Evolutionary conservation across 306 rosid species (phyloP).

Genomic region (Vicia faba): DNA sequence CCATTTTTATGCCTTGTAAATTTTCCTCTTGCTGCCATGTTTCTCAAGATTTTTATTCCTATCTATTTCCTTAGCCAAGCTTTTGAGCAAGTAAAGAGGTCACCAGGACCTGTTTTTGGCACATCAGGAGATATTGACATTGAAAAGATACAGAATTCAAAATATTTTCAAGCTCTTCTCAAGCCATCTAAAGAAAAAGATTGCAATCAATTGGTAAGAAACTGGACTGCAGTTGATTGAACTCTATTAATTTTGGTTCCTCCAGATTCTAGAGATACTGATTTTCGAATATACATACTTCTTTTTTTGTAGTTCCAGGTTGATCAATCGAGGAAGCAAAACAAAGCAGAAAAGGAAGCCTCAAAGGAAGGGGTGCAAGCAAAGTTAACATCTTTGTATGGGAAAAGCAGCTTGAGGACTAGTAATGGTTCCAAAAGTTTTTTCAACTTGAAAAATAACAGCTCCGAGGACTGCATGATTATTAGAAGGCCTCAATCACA

Average conservation of each 20-base stretch:
- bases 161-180: constrained; percentile 65
- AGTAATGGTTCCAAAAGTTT: constrained; percentile 44
- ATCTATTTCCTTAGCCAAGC: constrained; percentile 54
- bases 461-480: constrained; percentile 51
- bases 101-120: constrained; percentile 61
- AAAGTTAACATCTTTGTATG: constrained; percentile 52
- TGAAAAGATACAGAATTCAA: constrained; percentile 71
- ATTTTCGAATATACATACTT: not conserved
- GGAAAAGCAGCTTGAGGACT: constrained; percentile 46
- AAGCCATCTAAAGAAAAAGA: constrained; percentile 50
- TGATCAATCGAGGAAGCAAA: constrained; percentile 50
- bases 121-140: constrained; percentile 64
- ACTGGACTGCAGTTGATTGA: not conserved
- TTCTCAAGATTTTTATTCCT: constrained; percentile 23
- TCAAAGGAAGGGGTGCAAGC: constrained; percentile 55
- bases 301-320: constrained; percentile 43
- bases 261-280: constrained; percentile 9
- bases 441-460: constrained; percentile 47
- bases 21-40: constrained; percentile 1
- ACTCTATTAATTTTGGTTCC: not conserved
- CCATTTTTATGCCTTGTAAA: not conserved
- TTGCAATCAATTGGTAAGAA: constrained; percentile 50
- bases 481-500: constrained; percentile 55
- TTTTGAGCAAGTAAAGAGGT: constrained; percentile 77
- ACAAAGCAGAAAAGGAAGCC: constrained; percentile 41